phyloP scores from a whole-genome alignment of 352 stramenopile genomes.

The Saprolegnia diclina region DNA sequence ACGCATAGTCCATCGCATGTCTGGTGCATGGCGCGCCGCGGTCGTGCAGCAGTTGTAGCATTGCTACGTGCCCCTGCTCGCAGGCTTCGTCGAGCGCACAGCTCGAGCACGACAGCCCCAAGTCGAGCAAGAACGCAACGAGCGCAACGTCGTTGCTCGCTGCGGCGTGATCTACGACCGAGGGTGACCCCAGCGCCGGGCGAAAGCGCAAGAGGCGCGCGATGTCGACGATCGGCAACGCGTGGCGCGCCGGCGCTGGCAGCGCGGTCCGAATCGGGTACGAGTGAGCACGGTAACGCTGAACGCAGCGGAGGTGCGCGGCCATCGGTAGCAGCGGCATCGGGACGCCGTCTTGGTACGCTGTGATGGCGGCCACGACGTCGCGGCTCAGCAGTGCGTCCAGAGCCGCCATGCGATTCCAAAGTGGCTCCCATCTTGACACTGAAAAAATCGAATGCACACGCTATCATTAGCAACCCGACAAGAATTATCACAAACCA shows the following conservation, averaged over 20 bases:
- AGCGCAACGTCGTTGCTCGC: not conserved
- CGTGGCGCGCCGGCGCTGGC: not conserved
- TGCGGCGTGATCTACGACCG: not conserved
- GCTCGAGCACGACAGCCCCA: not conserved
- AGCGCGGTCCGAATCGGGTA: not conserved
- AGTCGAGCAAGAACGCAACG: not conserved
- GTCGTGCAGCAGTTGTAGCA: conserved; percentile 1
- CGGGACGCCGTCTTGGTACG: too few species aligned
- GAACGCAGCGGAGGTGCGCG: too few species aligned
- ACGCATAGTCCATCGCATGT: conserved; percentile 30
- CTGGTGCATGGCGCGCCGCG: not conserved
- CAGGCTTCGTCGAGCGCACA: conserved; percentile 1
- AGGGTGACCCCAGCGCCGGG: not conserved
- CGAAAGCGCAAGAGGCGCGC: not conserved
- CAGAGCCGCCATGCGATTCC: too few species aligned
- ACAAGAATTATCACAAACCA: not conserved
- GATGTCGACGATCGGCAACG: not conserved
- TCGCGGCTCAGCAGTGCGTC: too few species aligned
- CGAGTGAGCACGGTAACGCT: too few species aligned
- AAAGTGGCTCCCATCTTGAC: not conserved
- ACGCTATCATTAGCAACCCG: not conserved
- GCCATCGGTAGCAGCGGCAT: too few species aligned
- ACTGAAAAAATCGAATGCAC: not conserved
- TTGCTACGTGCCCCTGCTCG: not conserved
- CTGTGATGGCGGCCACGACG: too few species aligned